Evolutionary conservation across 2,329 filamentous ascomycete species (phyloP), one percentile per base, ranked within the genome.

Genomic region (Colletotrichum cereale): DNA sequence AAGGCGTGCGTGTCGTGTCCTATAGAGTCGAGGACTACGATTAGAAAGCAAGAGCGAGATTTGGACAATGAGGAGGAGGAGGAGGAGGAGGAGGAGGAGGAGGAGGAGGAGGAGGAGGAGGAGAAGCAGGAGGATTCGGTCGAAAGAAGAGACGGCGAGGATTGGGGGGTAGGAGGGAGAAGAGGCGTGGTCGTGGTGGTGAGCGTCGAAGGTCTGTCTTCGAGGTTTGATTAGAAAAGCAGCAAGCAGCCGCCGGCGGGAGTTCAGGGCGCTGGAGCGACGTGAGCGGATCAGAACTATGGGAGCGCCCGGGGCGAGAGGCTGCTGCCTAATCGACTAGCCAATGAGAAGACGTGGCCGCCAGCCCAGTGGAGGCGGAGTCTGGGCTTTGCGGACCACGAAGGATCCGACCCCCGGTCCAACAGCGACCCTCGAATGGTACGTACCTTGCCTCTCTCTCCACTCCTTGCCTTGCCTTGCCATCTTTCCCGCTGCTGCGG

Each of bases 301-400:
- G 69, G 63, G 73, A 44, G 58, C 58, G 76, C 76, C 79, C 74
- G 71, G 75, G 67, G 74, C 64, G 56, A 62, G 34, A 74, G 75
- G 75, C 79, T 81, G 79, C 78, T 80, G 79, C 79, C 79, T 80
- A 73, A 78, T 58, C 57, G 31, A 42, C 53, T 24, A 62, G 62
- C 65, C 73, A 75, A 79, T 73, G 53, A 61, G 62, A 73, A 16
- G 12, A 48, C 76, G 77, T 75, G 48, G 63, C 58, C 52, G 62
- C 61, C 64, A 55, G 57, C 68, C 72, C 71, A 73, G 73, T 68
- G 77, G 78, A 77, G 79, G 76, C 79, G 77, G 75, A 76, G 57
- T 53, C 60, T 60, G 69, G 69, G 70, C 67, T 72, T 71, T 72
- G 62, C 61, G 67, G 48, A 62, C 61, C 38, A 50, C 4, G 48